Evolutionary conservation across 2,329 filamentous ascomycete species (phyloP).

Genomic region (Chaetoscypha palmicola): DNA sequence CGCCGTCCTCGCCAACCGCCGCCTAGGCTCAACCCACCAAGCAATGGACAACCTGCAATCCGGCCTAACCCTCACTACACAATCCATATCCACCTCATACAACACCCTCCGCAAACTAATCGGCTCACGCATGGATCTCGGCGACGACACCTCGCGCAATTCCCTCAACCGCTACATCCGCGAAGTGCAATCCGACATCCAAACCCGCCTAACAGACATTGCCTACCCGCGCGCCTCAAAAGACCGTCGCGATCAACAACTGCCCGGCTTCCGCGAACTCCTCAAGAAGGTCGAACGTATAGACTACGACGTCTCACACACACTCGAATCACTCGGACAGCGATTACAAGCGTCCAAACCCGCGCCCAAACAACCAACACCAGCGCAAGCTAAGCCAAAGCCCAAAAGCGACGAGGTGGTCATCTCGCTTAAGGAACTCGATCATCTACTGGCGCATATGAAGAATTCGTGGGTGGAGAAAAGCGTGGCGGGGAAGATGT

Average conservation of each 20-base stretch:
- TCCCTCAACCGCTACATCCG: slow-evolving; percentile 5
- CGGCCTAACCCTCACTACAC: slow-evolving; percentile 5
- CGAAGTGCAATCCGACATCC: slow-evolving; percentile 10
- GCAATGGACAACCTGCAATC: slow-evolving; percentile 15
- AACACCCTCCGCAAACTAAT: slow-evolving; percentile 8
- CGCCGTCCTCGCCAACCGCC: slow-evolving; percentile 12
- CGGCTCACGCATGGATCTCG: slow-evolving; percentile 20
- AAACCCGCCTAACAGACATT: slow-evolving; percentile 12
- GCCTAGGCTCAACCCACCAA: slow-evolving; percentile 11
- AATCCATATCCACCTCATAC: slow-evolving; percentile 10
- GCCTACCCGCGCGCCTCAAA: slow-evolving; percentile 4
- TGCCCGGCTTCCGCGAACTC: slow-evolving; percentile 15
- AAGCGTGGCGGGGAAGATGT: neutral
- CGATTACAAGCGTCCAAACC: slow-evolving; percentile 6
- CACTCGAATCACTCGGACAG: slow-evolving; percentile 5
- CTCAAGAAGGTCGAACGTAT: slow-evolving; percentile 4
- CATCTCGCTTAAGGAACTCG: slow-evolving; percentile 8
- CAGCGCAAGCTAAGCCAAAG: neutral
- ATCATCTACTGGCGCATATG: slow-evolving; percentile 10
- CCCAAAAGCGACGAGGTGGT: slow-evolving; percentile 10
- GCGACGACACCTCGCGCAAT: slow-evolving; percentile 12
- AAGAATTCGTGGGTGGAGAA: slow-evolving; percentile 14
- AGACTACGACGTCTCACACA: slow-evolving; percentile 5
- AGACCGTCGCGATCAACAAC: slow-evolving; percentile 1
- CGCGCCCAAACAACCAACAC: neutral